Percentiles rank a stretch among this genome's conserved stretches.
Evolutionary conservation across 371 early-diverging fungal genomes (phyloP).

Genomic region (Syncephalastrum sp.): DNA sequence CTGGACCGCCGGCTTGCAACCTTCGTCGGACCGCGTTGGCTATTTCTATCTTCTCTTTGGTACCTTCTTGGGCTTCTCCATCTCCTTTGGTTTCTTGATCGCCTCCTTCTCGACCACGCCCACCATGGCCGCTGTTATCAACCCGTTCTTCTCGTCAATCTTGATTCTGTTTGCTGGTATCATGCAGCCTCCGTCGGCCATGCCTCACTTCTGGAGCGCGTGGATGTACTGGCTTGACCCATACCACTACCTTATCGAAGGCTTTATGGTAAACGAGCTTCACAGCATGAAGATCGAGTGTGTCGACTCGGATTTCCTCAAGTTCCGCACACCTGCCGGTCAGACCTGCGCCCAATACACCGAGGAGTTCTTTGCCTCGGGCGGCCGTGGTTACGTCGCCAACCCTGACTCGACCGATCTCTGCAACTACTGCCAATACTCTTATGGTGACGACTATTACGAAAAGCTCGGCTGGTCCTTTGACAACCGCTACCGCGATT

Average conservation of each 20-base stretch:
- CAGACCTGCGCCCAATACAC: slow-evolving; percentile 66
- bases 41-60: slow-evolving; percentile 66
- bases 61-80: slow-evolving; percentile 63
- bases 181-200: slow-evolving; percentile 59
- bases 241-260: slow-evolving; percentile 76
- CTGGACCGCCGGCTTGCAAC: slow-evolving; percentile 70
- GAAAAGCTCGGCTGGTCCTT: slow-evolving; percentile 60
- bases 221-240: slow-evolving; percentile 78
- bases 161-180: slow-evolving; percentile 76
- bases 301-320: slow-evolving; percentile 39
- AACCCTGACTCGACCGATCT: slow-evolving; percentile 39
- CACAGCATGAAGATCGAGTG: slow-evolving; percentile 57
- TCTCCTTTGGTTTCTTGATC: slow-evolving; percentile 65
- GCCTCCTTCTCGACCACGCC: slow-evolving; percentile 53
- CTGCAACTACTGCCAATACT: slow-evolving; percentile 71
- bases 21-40: slow-evolving; percentile 47
- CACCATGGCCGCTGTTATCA: slow-evolving; percentile 70
- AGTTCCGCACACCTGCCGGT: slow-evolving; percentile 57
- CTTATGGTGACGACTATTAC: slow-evolving; percentile 60
- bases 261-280: slow-evolving; percentile 71
- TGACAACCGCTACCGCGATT: slow-evolving; percentile 61
- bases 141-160: slow-evolving; percentile 72
- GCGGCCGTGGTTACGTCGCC: slow-evolving; percentile 60
- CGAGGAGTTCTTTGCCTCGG: slow-evolving; percentile 46
- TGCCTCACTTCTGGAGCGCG: slow-evolving; percentile 75